Evolutionary conservation across 2,329 filamentous ascomycete genomes (phyloP), one percentile per base, ranked within the genome.

Genomic region (Thelonectria rubi): DNA sequence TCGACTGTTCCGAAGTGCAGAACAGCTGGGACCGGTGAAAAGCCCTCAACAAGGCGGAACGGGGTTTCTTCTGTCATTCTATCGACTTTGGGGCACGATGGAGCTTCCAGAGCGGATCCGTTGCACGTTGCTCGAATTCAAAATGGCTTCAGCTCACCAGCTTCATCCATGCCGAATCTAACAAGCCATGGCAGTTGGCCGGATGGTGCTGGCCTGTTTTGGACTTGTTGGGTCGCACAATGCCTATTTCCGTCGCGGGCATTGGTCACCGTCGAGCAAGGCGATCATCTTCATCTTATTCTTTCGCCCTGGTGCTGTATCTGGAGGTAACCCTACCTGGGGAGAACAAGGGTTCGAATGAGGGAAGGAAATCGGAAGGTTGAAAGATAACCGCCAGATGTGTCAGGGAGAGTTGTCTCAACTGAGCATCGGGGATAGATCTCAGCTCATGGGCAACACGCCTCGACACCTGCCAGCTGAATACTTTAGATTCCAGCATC

Each of bases 221-320:
- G 42, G 46, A 20, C 39, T 24, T 37, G 40, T 60, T 53, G 45
- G 53, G 58, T 56, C 26, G 58, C 43, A 63, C 60, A 65, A 70
- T 70, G 67, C 40, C 57, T 39, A 56, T 62, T 51, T 55, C 52
- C 40, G 42, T 39, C 47, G 32, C 48, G 55, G 55, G 58, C 54
- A 69, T 66, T 70, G 65, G 68, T 60, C 67, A 60, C 62, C 65
- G 55, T 55, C 49, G 58, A 49, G 48, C 52, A 67, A 61, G 66
- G 30, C 48, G 58, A 65, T 51, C 39, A 45, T 52, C 56, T 60
- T 64, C 57, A 62, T 26, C 52, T 50, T 62, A 50, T 59, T 50
- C 24, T 52, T 63, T 42, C 43, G 42, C 48, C 53, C 47, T 58
- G 63, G 32, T 30, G 30, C 45, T 34, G 52, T 55, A 43, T 47